Percentiles rank a stretch among this genome's conserved stretches.
Evolutionary conservation across 2,329 filamentous ascomycete genomes (phyloP).

Genomic region (Hymenoscyphus infarciens): DNA sequence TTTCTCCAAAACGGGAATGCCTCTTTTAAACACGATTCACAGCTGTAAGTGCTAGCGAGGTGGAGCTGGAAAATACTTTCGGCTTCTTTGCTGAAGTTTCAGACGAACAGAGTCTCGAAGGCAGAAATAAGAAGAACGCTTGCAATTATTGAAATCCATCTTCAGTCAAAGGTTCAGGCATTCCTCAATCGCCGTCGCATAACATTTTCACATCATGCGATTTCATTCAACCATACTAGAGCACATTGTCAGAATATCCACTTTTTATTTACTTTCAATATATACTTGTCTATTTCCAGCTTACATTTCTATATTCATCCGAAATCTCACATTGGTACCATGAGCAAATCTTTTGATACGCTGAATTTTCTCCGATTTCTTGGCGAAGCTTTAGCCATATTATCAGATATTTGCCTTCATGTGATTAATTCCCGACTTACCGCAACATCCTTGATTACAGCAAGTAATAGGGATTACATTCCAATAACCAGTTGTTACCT

Average conservation of each 20-base stretch:
- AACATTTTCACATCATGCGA: background rate
- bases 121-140: background rate
- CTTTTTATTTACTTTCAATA: background rate
- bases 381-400: conserved; percentile 13
- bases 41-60: background rate
- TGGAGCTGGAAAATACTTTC: background rate
- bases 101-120: background rate
- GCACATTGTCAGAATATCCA: background rate
- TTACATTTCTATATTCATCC: background rate
- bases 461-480: conserved; percentile 7
- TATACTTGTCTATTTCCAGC: background rate
- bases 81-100: background rate
- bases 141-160: background rate
- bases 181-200: background rate
- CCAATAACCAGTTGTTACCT: background rate
- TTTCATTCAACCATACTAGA: background rate
- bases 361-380: conserved; percentile 7
- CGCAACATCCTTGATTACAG: conserved; percentile 6
- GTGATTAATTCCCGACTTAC: conserved; percentile 3
- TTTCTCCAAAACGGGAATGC: too few species aligned
- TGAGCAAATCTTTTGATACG: background rate
- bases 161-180: background rate
- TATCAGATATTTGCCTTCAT: conserved; percentile 8
- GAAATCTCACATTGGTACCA: background rate
- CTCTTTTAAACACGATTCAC: too few species aligned